phyloP scores from a whole-genome alignment of 1,284 basidiomycete genomes.

The Cryptococcus hybrid region DNA sequence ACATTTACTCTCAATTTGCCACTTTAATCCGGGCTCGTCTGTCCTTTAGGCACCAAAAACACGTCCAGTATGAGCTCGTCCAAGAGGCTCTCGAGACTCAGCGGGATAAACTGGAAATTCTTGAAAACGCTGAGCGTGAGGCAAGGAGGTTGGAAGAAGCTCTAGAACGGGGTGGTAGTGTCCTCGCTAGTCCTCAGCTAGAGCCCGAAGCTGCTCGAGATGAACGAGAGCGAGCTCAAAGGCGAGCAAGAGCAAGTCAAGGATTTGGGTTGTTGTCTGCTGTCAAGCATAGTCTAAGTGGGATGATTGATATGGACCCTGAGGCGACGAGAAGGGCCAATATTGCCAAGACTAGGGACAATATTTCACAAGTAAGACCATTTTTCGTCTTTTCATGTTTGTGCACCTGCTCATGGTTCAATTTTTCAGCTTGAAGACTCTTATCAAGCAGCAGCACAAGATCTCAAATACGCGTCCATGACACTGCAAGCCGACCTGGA shows the following conservation, averaged over 20 bases:
- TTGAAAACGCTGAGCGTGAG: conserved; percentile 90
- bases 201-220: conserved; percentile 1
- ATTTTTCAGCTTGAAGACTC: conserved; percentile 80
- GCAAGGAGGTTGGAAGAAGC: conserved; percentile 86
- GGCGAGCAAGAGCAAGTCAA: conserved; percentile 50
- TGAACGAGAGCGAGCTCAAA: conserved; percentile 13
- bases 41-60: conserved; percentile 95
- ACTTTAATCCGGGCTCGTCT: conserved; percentile 91
- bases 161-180: conserved; percentile 53
- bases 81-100: conserved; percentile 86
- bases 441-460: conserved; percentile 80
- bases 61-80: conserved; percentile 96
- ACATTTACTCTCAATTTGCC: conserved; percentile 95
- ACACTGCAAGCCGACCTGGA: conserved; percentile 98
- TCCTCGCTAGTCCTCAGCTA: conserved; percentile 15
- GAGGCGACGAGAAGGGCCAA: conserved; percentile 89
- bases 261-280: conserved; percentile 89
- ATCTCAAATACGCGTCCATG: conserved; percentile 91
- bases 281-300: conserved; percentile 89
- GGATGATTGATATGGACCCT: conserved; percentile 98
- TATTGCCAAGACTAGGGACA: conserved; percentile 91
- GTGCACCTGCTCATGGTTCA: neutral
- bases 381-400: neutral
- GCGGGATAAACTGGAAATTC: conserved; percentile 79
- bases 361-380: conserved; percentile 76